A percentile compares a stretch with the other conserved stretches of the same genome.
Evolutionary conservation across 805 yeast species (phyloP).

Genomic region (Yamadazyma nakazawae): DNA sequence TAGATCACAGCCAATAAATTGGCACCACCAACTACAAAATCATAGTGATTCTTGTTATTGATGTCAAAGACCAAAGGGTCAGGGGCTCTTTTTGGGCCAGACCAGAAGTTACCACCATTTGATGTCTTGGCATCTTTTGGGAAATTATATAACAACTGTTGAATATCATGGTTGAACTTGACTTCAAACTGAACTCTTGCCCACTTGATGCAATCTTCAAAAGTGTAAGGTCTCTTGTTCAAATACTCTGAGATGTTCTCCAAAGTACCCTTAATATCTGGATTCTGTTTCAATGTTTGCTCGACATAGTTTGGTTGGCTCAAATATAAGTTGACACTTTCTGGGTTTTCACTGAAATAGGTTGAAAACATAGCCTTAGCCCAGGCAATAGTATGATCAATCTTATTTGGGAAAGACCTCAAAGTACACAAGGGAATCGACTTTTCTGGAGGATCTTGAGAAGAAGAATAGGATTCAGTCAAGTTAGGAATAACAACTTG

Average conservation of each 20-base stretch:
- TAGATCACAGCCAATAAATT: conserved; percentile 86
- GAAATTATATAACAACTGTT: conserved; percentile 89
- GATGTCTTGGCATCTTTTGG: conserved; percentile 92
- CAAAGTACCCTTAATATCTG: conserved; percentile 84
- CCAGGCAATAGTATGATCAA: conserved; percentile 99
- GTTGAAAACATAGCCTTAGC: conserved; percentile 94
- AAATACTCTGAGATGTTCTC: conserved; percentile 77
- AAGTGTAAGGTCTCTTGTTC: conserved; percentile 77
- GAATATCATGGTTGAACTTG: conserved; percentile 80
- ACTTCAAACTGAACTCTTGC: conserved; percentile 85
- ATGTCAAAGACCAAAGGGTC: conserved; percentile 76
- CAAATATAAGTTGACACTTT: conserved; percentile 85
- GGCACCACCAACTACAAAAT: conserved; percentile 86
- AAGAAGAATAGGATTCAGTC: conserved; percentile 94
- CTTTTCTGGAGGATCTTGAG: conserved; percentile 98
- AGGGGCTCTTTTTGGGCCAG: conserved; percentile 97
- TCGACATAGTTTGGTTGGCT: conserved; percentile 92
- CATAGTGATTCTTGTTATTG: conserved; percentile 70
- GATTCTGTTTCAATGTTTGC: conserved; percentile 83
- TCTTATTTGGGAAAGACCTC: conserved; percentile 96
- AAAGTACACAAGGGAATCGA: conserved; percentile 95
- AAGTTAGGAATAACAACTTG: conserved; percentile 92
- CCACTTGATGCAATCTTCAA: conserved; percentile 95
- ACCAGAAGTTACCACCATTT: conserved; percentile 93
- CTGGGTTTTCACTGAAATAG: conserved; percentile 85